Percentiles rank a stretch among this genome's conserved stretches.
Evolutionary conservation across 2,329 filamentous ascomycete genomes (phyloP).

Genomic region (Neurospora sp.): DNA sequence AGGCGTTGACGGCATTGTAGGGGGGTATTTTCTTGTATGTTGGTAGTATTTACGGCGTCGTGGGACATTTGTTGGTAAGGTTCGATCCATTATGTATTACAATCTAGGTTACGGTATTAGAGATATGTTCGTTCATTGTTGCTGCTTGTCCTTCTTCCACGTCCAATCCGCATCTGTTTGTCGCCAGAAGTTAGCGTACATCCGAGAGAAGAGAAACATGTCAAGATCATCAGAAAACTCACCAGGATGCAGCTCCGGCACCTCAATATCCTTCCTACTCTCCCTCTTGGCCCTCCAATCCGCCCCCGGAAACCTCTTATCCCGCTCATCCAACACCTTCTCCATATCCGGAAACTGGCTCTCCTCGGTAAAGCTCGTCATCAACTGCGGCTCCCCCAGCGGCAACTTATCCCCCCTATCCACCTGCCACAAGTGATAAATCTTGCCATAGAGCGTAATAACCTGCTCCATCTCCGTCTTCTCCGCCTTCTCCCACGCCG

Average conservation of each 20-base stretch:
- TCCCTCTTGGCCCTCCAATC: conserved; percentile 36
- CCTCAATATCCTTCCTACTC: conserved; percentile 31
- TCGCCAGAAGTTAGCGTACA: background rate
- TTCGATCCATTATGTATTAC: background rate
- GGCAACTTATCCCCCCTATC: conserved; percentile 57
- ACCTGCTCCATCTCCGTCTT: conserved; percentile 73
- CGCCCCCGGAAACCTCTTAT: conserved; percentile 32
- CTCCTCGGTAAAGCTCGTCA: conserved; percentile 43
- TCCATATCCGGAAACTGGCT: conserved; percentile 38
- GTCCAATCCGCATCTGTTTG: conserved; percentile 13
- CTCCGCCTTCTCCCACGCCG: conserved; percentile 67
- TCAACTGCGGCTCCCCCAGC: conserved; percentile 42
- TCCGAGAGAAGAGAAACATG: background rate
- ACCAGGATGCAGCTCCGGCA: conserved; percentile 33
- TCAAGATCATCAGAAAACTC: conserved; percentile 6
- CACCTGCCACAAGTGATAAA: conserved; percentile 80
- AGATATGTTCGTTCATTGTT: background rate
- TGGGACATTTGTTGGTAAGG: background rate
- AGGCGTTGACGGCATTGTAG: background rate
- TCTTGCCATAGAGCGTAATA: conserved; percentile 68
- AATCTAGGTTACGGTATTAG: background rate
- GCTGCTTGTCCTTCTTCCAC: conserved; percentile 11
- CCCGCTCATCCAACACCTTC: conserved; percentile 32
- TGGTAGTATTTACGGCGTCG: background rate
- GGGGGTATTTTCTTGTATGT: background rate